These are phyloP conservation scores for Aspergillus awamori DNA, from an alignment of 2,329 filamentous ascomycete genomes.

Conservation along the genomic window DNA sequence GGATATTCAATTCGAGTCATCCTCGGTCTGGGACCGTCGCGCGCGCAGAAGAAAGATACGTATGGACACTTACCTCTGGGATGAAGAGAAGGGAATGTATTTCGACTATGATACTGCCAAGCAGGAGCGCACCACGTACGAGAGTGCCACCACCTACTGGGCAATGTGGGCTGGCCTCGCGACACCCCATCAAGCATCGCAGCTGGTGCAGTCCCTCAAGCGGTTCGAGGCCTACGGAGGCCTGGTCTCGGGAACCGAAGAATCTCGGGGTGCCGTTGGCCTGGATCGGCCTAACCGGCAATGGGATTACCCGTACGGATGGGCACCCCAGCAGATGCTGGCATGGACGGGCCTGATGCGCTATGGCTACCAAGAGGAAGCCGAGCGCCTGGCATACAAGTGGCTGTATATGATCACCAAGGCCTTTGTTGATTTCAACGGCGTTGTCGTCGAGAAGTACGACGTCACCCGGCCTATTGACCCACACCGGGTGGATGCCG, in stretches of 20 bases:
- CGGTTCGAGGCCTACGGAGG: constrained; percentile 87
- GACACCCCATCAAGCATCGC: constrained; percentile 80
- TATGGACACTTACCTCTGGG: constrained; percentile 94
- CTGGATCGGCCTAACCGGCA: constrained; percentile 89
- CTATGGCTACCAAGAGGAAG: constrained; percentile 89
- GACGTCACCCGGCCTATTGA: constrained; percentile 89
- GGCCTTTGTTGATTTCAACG: constrained; percentile 97
- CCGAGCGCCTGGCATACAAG: constrained; percentile 86
- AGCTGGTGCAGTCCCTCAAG: constrained; percentile 82
- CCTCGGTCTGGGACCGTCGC: constrained; percentile 85
- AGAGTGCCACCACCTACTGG: constrained; percentile 95
- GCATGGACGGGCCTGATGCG: constrained; percentile 91
- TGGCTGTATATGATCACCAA: constrained; percentile 99
- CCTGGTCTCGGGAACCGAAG: constrained; percentile 83
- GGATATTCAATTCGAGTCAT: constrained; percentile 74
- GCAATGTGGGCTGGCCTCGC: constrained; percentile 93
- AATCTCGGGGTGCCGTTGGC: constrained; percentile 78
- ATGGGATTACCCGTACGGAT: constrained; percentile 98
- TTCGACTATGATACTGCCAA: constrained; percentile 93
- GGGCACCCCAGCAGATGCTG: constrained; percentile 98
- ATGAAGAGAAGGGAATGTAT: constrained; percentile 89
- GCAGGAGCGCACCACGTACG: constrained; percentile 79
- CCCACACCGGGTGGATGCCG: constrained; percentile 90
- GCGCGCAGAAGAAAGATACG: constrained; percentile 79
- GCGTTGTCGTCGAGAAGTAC: constrained; percentile 98